Conservation (phyloP, 2,329 filamentous ascomycete genomes). For the Penicillium sp. region DNA sequence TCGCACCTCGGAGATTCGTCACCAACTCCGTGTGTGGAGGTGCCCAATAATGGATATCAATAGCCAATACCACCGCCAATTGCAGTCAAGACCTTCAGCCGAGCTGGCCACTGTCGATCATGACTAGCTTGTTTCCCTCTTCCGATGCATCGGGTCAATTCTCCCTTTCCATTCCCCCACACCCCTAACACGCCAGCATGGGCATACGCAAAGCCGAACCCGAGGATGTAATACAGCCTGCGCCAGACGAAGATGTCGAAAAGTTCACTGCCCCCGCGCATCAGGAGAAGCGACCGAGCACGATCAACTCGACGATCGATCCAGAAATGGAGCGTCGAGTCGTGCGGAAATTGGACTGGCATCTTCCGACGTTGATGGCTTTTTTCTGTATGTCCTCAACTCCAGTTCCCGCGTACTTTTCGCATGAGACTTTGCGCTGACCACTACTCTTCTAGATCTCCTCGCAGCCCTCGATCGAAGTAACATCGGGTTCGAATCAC, state of each 20-base stretch:
- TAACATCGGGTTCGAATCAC: constrained; percentile 48
- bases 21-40: constrained; percentile 4
- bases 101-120: constrained; percentile 1
- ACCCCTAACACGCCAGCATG: constrained; percentile 13
- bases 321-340: constrained; percentile 38
- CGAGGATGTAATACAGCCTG: constrained; percentile 25
- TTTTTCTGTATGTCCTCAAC: constrained; percentile 40
- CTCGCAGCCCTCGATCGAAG: constrained; percentile 53
- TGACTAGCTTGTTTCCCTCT: background rate
- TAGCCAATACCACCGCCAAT: background rate
- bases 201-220: constrained; percentile 20
- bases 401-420: background rate
- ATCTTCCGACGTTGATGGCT: constrained; percentile 38
- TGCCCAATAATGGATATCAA: constrained; percentile 4
- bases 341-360: constrained; percentile 39
- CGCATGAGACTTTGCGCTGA: background rate
- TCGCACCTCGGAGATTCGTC: background rate
- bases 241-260: constrained; percentile 28
- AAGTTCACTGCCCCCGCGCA: constrained; percentile 25
- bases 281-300: constrained; percentile 23
- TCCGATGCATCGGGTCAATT: background rate
- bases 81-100: background rate
- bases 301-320: constrained; percentile 28
- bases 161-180: background rate
- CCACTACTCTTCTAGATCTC: constrained; percentile 38